Percentiles rank a stretch among this genome's conserved stretches.
phyloP scores from a whole-genome alignment of 2,329 filamentous ascomycete genomes.

The Trichoderma simmonsii region DNA sequence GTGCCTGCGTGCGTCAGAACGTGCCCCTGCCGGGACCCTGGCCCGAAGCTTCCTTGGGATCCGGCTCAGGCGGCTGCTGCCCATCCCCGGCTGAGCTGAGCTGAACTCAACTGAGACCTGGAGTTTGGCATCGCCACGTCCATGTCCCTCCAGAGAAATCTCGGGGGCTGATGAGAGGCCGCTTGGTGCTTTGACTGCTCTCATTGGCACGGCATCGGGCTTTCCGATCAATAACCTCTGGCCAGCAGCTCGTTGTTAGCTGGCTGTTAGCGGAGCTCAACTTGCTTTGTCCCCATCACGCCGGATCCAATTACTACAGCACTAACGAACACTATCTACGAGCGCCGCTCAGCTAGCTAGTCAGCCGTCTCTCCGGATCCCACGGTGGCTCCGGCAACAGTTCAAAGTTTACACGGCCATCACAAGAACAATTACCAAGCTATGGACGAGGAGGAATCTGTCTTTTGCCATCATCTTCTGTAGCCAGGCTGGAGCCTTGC shows the following conservation, averaged over 20 bases:
- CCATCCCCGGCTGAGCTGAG: neutral
- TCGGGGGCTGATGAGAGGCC: conserved; percentile 6
- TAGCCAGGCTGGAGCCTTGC: neutral
- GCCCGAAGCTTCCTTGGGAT: conserved; percentile 9
- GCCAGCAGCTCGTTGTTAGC: neutral
- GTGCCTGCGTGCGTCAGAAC: conserved; percentile 16
- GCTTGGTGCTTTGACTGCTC: neutral
- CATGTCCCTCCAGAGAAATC: neutral
- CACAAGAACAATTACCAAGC: neutral
- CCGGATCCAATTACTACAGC: conserved; percentile 4
- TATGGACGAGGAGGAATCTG: neutral
- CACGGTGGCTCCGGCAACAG: neutral
- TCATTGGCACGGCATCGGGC: neutral
- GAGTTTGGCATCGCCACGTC: conserved; percentile 8
- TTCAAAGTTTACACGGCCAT: neutral
- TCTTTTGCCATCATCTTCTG: neutral
- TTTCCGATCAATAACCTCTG: neutral
- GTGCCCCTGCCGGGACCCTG: conserved; percentile 8
- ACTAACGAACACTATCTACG: conserved; percentile 2
- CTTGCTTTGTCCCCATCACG: neutral
- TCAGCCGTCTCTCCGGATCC: conserved; percentile 1
- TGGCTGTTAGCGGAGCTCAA: neutral
- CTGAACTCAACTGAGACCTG: conserved; percentile 6
- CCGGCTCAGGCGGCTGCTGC: conserved; percentile 11
- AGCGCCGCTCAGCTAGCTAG: neutral